These are phyloP conservation scores for Lasiodiplodia theobromae DNA, from an alignment of 2,329 filamentous ascomycete species.

Conservation along the genomic window DNA sequence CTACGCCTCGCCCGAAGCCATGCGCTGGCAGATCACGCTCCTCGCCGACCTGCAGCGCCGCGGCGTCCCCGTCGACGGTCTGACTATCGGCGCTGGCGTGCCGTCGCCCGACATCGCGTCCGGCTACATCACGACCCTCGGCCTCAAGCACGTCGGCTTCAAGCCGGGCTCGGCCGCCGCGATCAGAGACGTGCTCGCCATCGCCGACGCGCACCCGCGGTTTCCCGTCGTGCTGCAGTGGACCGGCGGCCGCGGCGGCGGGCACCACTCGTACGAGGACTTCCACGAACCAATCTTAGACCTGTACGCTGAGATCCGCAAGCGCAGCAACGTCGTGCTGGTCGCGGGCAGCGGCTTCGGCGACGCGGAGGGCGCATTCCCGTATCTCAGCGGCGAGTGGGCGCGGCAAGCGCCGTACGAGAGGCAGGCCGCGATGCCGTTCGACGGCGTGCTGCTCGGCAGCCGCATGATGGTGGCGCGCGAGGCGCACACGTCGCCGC, in stretches of 20 bases:
- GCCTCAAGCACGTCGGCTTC: slow-evolving; percentile 91
- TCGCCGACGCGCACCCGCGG: slow-evolving; percentile 89
- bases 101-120: slow-evolving; percentile 92
- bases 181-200: slow-evolving; percentile 89
- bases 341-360: slow-evolving; percentile 93
- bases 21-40: slow-evolving; percentile 91
- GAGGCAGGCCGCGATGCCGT: slow-evolving; percentile 79
- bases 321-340: slow-evolving; percentile 84
- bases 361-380: slow-evolving; percentile 87
- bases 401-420: slow-evolving; percentile 68
- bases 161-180: slow-evolving; percentile 90
- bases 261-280: slow-evolving; percentile 93
- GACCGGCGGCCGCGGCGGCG: slow-evolving; percentile 93
- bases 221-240: slow-evolving; percentile 95
- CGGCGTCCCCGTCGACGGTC: slow-evolving; percentile 87
- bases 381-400: slow-evolving; percentile 90
- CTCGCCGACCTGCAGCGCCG: slow-evolving; percentile 80
- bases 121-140: slow-evolving; percentile 85
- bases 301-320: slow-evolving; percentile 89
- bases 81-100: slow-evolving; percentile 92
- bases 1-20: slow-evolving; percentile 87
- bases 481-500: slow-evolving; percentile 86
- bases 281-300: slow-evolving; percentile 91
- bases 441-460: slow-evolving; percentile 88
- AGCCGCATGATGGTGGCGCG: slow-evolving; percentile 95